These are phyloP conservation scores for Scheffersomyces parashehatae DNA, from an alignment of 1,139 yeast species.

Conservation along the genomic window DNA sequence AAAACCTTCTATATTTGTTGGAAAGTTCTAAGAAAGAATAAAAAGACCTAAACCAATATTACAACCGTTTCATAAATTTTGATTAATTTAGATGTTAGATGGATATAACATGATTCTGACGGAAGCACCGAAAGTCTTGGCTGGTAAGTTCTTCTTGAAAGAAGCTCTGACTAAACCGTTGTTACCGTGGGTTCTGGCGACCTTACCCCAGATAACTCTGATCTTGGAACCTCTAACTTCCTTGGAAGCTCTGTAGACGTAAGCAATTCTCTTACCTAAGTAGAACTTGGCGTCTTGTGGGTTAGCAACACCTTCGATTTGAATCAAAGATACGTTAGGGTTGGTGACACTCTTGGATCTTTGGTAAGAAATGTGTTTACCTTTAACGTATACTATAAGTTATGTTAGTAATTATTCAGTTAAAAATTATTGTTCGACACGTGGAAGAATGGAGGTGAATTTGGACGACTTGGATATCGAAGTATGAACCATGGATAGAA, in stretches of 20 bases:
- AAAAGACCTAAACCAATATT: conserved; percentile 4
- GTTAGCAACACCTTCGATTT: conserved; percentile 91
- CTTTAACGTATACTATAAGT: conserved; percentile 93
- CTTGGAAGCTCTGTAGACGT: conserved; percentile 98
- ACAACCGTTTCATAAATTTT: conserved; percentile 5
- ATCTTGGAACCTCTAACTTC: conserved; percentile 98
- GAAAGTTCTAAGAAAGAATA: conserved; percentile 1
- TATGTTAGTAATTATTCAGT: conserved; percentile 40
- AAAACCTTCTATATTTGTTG: conserved; percentile 1
- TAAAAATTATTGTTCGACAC: too few relatives aligned
- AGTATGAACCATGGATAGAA: too few relatives aligned
- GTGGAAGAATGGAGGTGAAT: too few relatives aligned
- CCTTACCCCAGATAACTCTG: conserved; percentile 99
- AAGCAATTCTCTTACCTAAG: conserved; percentile 99
- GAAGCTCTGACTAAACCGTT: conserved; percentile 98
- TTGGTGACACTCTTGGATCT: conserved; percentile 98
- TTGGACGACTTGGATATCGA: too few relatives aligned
- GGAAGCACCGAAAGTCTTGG: conserved; percentile 99
- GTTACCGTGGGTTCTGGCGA: conserved; percentile 99
- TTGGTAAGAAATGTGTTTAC: conserved; percentile 99
- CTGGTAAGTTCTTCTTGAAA: conserved; percentile 99
- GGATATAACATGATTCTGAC: conserved; percentile 99
- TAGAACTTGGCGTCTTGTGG: conserved; percentile 97
- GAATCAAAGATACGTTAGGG: conserved; percentile 96
- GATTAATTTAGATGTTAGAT: conserved; percentile 83